phyloP scores from a whole-genome alignment of 257 asterid species.

The Rehmannia glutinosa region DNA sequence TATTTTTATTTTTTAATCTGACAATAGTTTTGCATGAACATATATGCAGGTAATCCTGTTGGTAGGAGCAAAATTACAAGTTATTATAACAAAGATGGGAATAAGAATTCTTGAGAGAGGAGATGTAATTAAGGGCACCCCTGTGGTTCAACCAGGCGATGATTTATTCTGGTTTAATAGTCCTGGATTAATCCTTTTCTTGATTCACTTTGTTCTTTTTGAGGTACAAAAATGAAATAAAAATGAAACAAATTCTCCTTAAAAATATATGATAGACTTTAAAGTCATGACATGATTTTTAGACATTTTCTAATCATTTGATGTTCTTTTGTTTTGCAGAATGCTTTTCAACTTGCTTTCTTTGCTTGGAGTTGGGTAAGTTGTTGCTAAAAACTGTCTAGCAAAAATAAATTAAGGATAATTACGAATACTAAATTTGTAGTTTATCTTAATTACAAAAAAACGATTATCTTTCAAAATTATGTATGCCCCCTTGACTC shows the following conservation, averaged over 20 bases:
- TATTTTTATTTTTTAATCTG: not conserved
- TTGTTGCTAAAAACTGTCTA: too few species aligned
- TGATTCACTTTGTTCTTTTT: slow-evolving; percentile 75
- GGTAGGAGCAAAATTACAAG: slow-evolving; percentile 85
- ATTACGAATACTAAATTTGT: too few species aligned
- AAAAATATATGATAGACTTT: too few species aligned
- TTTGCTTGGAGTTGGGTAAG: slow-evolving; percentile 92
- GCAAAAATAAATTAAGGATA: too few species aligned
- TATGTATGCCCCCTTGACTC: too few species aligned
- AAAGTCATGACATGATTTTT: not conserved
- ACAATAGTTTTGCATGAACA: not conserved
- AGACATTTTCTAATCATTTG: not conserved
- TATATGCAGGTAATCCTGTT: slow-evolving; percentile 54
- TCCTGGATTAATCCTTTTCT: slow-evolving; percentile 62
- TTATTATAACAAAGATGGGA: slow-evolving; percentile 87
- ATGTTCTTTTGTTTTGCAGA: slow-evolving; percentile 37
- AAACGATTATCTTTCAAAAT: too few species aligned
- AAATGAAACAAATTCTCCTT: not conserved
- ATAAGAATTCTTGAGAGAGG: slow-evolving; percentile 78
- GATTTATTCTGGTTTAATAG: slow-evolving; percentile 81
- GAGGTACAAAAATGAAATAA: slow-evolving; percentile 29
- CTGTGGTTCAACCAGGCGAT: slow-evolving; percentile 73
- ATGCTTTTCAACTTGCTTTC: slow-evolving; percentile 93
- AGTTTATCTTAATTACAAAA: too few species aligned
- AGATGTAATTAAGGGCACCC: slow-evolving; percentile 72